Conservation (phyloP, 306 rosid genomes). For the Gillenia trifoliata region DNA sequence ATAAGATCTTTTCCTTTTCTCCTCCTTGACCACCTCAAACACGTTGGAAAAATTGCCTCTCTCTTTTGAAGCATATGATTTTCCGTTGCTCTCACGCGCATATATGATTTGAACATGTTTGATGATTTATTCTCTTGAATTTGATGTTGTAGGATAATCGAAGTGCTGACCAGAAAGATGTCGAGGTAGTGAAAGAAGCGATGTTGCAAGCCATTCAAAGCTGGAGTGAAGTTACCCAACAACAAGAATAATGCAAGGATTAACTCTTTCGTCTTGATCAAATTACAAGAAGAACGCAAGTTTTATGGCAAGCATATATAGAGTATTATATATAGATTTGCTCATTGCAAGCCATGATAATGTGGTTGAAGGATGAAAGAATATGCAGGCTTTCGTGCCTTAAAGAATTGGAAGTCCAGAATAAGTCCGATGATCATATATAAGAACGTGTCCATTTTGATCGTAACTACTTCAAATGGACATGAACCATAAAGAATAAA, state of each 20-base stretch:
- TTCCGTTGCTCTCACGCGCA: not conserved
- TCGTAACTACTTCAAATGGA: too few species aligned
- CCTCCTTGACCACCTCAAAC: not conserved
- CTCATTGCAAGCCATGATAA: not conserved
- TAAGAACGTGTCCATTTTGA: too few species aligned
- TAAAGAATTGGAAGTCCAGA: not conserved
- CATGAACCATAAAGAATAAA: too few species aligned
- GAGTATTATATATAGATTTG: not conserved
- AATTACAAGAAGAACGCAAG: not conserved
- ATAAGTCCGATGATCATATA: too few species aligned
- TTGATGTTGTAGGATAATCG: conserved; percentile 28
- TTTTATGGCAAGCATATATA: not conserved
- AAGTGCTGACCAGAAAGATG: conserved; percentile 32
- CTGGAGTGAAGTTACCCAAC: conserved; percentile 39
- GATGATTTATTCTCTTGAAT: not conserved
- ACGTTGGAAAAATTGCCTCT: not conserved
- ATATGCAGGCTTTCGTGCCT: not conserved
- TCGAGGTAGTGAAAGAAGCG: conserved; percentile 32
- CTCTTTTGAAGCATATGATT: not conserved
- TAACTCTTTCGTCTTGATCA: not conserved
- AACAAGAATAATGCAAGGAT: conserved; percentile 5
- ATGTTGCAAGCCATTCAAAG: conserved; percentile 53
- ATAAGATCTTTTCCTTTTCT: too few species aligned
- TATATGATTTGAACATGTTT: not conserved
- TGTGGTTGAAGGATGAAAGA: not conserved